phyloP scores from a whole-genome alignment of 805 yeast species.

The Ogataea corticis region DNA sequence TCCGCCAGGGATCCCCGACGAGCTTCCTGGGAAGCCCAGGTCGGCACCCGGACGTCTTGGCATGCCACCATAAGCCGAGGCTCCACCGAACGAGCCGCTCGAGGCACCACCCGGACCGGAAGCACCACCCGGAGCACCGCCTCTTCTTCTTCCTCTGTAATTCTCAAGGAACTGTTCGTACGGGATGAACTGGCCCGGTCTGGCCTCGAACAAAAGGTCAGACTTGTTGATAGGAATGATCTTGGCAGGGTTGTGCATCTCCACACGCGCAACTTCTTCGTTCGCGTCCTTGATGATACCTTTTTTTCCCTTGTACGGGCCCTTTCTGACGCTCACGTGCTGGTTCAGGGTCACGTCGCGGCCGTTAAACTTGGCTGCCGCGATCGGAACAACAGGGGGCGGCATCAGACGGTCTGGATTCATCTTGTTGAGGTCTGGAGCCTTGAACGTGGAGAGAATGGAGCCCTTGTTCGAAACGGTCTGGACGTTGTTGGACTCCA shows the following conservation, averaged over 20 bases:
- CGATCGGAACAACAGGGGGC: conserved; percentile 57
- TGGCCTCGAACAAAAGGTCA: conserved; percentile 67
- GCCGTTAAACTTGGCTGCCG: conserved; percentile 58
- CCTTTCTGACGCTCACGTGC: conserved; percentile 80
- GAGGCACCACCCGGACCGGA: conserved; percentile 8
- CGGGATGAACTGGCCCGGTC: conserved; percentile 70
- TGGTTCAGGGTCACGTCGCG: conserved; percentile 81
- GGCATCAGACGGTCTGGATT: conserved; percentile 73
- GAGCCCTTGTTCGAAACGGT: conserved; percentile 84
- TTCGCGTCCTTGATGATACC: conserved; percentile 94
- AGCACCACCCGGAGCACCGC: conserved; percentile 31
- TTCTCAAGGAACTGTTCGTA: conserved; percentile 71
- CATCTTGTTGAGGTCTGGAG: conserved; percentile 78
- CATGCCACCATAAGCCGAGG: conserved; percentile 27
- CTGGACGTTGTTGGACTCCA: conserved; percentile 70
- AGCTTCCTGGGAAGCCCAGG: conserved; percentile 23
- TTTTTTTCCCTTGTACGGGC: conserved; percentile 93
- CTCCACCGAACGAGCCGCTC: conserved; percentile 15
- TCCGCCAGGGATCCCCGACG: conserved; percentile 33
- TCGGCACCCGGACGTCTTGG: conserved; percentile 11
- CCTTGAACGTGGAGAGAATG: conserved; percentile 51
- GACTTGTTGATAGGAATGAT: conserved; percentile 81
- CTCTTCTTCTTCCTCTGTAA: conserved; percentile 38
- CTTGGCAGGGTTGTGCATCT: conserved; percentile 89
- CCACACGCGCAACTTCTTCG: conserved; percentile 88